Conservation (phyloP, 148 eudicot species). For the Silene uniflora region DNA sequence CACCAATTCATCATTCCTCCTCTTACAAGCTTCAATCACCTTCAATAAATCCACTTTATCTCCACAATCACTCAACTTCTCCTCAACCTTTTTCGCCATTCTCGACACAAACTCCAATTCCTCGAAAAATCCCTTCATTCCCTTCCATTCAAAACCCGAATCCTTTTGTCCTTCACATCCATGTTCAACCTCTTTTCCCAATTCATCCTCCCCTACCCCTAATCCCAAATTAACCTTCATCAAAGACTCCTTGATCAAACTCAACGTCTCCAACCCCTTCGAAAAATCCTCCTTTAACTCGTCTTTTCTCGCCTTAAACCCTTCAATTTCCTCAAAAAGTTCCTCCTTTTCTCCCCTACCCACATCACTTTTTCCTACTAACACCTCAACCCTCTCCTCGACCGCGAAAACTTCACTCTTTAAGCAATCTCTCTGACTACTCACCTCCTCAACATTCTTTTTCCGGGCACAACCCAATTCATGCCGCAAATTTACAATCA, state of each 20-base stretch:
- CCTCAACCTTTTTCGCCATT: slow-evolving; percentile 23
- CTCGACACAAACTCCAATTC: slow-evolving; percentile 25
- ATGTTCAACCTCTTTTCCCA: slow-evolving; percentile 13
- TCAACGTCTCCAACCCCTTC: slow-evolving; percentile 15
- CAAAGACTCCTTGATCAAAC: slow-evolving; percentile 36
- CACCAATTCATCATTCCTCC: slow-evolving; percentile 13
- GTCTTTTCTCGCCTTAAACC: slow-evolving; percentile 11
- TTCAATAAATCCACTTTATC: slow-evolving; percentile 16
- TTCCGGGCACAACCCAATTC: too few species aligned
- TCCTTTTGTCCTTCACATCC: slow-evolving; percentile 13
- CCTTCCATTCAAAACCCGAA: slow-evolving; percentile 8
- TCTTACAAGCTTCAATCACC: slow-evolving; percentile 29
- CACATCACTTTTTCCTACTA: not conserved
- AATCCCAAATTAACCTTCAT: slow-evolving; percentile 28
- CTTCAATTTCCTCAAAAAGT: slow-evolving; percentile 5
- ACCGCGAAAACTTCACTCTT: slow-evolving; percentile 24
- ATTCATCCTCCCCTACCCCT: slow-evolving; percentile 18
- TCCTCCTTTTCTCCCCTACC: not conserved
- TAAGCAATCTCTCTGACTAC: slow-evolving; percentile 34
- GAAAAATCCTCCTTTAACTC: slow-evolving; percentile 22
- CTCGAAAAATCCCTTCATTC: slow-evolving; percentile 14
- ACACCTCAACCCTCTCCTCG: slow-evolving; percentile 20
- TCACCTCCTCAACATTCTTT: too few species aligned
- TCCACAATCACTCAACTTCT: slow-evolving; percentile 24
- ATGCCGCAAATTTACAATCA: slow-evolving; percentile 20